Conservation (phyloP, 2,329 filamentous ascomycete genomes). For the Fusarium abutilonis region DNA sequence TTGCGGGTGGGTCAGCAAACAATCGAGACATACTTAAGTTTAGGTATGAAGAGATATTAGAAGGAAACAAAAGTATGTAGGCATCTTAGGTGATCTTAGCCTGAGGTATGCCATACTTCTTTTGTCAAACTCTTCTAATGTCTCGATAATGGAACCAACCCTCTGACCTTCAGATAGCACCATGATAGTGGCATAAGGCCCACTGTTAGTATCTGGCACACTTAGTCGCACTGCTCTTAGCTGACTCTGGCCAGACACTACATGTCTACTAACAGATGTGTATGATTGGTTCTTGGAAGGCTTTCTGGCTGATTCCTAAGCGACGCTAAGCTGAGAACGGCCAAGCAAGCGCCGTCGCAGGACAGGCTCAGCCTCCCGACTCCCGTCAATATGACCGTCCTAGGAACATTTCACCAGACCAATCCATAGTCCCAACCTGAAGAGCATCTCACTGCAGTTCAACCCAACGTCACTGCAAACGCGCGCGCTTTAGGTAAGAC, state of each 20-base stretch:
- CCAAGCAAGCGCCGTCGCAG: constrained; percentile 34
- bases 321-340: constrained; percentile 47
- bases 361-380: constrained; percentile 37
- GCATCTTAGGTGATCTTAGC: no score
- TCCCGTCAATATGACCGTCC: neutral
- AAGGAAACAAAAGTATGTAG: no score
- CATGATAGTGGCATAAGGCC: neutral
- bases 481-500: constrained; percentile 47
- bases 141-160: neutral
- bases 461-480: constrained; percentile 41
- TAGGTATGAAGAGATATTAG: no score
- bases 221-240: neutral
- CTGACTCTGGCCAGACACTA: neutral
- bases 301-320: constrained; percentile 33
- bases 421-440: constrained; percentile 41
- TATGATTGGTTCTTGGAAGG: constrained; percentile 42
- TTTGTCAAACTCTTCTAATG: no score
- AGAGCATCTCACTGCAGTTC: constrained; percentile 43
- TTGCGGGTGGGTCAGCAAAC: no score
- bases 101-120: no score
- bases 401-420: constrained; percentile 31
- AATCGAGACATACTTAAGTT: no score
- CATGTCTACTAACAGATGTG: constrained; percentile 6
- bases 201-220: constrained; percentile 13
- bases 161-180: constrained; percentile 2